A percentile compares a stretch with the other conserved stretches of the same genome.
phyloP scores from a whole-genome alignment of 768 basidiomycete genomes.

The Amanita jacksonii region DNA sequence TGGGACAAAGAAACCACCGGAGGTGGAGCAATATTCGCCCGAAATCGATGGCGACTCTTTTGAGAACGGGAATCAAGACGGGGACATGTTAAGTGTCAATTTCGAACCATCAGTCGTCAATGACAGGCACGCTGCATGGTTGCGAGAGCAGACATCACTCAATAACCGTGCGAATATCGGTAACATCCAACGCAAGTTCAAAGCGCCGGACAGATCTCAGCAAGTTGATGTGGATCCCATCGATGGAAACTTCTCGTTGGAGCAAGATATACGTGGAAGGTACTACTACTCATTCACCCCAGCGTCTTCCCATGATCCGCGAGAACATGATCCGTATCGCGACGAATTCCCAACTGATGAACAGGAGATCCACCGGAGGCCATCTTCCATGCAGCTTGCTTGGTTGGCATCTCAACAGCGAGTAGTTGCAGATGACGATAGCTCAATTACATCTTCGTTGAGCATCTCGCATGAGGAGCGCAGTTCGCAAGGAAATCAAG shows the following conservation, averaged over 20 bases:
- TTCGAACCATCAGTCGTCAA: conserved; percentile 38
- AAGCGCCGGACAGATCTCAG: conserved; percentile 43
- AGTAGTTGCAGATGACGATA: conserved; percentile 21
- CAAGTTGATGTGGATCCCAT: conserved; percentile 39
- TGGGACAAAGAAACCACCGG: background rate
- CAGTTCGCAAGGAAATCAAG: conserved; percentile 16
- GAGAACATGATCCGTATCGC: conserved; percentile 43
- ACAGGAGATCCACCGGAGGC: conserved; percentile 31
- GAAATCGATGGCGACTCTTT: background rate
- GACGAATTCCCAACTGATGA: conserved; percentile 18
- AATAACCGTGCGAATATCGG: conserved; percentile 54
- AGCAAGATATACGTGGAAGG: conserved; percentile 58
- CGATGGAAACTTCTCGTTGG: conserved; percentile 43
- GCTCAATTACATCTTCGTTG: conserved; percentile 19
- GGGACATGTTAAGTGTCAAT: conserved; percentile 31
- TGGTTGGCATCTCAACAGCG: conserved; percentile 52
- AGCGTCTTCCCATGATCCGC: conserved; percentile 42
- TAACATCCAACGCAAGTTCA: conserved; percentile 39
- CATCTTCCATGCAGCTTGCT: conserved; percentile 55
- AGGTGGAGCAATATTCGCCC: background rate
- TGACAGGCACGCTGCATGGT: conserved; percentile 71
- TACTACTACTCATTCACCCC: conserved; percentile 68
- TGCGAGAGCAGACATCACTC: conserved; percentile 72
- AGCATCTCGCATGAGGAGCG: background rate
- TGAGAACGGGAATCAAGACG: conserved; percentile 15